Conservation (phyloP, 345 rosid genomes). For the Rhizophora apiculata region DNA sequence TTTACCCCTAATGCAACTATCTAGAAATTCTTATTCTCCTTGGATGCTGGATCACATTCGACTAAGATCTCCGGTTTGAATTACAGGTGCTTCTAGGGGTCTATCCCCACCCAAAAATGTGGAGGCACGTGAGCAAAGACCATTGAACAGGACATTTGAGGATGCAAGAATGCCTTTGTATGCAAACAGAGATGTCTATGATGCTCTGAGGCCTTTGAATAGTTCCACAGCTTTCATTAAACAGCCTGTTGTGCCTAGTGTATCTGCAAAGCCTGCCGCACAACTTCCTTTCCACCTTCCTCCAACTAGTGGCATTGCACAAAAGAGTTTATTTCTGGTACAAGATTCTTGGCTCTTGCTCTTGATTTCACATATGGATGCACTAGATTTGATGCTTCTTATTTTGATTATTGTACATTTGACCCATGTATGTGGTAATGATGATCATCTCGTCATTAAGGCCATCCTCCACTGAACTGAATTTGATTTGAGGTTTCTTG, state of each 20-base stretch:
- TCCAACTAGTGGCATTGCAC: conserved; percentile 43
- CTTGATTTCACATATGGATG: neutral
- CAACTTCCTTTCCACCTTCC: conserved; percentile 41
- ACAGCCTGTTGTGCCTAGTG: conserved; percentile 48
- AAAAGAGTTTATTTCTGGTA: conserved; percentile 54
- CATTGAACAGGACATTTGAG: conserved; percentile 47
- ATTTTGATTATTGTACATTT: no score
- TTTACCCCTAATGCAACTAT: conserved; percentile 42
- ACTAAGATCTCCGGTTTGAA: conserved; percentile 66
- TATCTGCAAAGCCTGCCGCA: conserved; percentile 50
- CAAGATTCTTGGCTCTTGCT: conserved; percentile 15
- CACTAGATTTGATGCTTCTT: no score
- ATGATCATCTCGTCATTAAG: no score
- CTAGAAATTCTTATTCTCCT: conserved; percentile 54
- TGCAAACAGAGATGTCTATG: conserved; percentile 51
- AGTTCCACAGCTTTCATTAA: conserved; percentile 43
- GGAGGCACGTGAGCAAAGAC: conserved; percentile 50
- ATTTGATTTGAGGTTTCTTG: no score
- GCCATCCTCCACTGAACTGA: no score
- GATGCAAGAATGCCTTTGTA: conserved; percentile 54
- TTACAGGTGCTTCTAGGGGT: conserved; percentile 54
- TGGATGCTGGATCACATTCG: conserved; percentile 68
- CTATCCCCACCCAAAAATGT: conserved; percentile 55
- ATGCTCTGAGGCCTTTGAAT: conserved; percentile 47
- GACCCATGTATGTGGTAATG: no score